Percentiles rank a stretch among this genome's conserved stretches.
Conservation (phyloP, 345 rosid genomes). For the Iberis pinnata region DNA sequence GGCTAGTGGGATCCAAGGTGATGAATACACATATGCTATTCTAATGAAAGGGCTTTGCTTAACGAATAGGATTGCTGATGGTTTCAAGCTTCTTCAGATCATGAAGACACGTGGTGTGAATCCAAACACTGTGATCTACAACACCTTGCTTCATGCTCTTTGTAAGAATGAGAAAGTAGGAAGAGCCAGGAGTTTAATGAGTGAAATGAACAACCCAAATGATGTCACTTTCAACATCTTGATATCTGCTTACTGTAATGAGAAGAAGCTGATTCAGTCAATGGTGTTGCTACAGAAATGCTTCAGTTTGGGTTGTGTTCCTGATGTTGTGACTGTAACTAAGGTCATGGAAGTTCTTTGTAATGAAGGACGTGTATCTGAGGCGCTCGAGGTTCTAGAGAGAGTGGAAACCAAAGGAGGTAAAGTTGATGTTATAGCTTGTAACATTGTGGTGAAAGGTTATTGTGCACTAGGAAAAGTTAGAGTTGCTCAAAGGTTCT, state of each 20-base stretch:
- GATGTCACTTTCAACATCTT: conserved; percentile 68
- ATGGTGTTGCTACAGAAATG: conserved; percentile 74
- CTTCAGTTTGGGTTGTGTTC: conserved; percentile 50
- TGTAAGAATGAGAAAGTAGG: conserved; percentile 76
- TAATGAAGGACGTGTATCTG: conserved; percentile 49
- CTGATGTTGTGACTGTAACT: conserved; percentile 60
- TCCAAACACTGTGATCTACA: conserved; percentile 64
- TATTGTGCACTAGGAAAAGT: conserved; percentile 56
- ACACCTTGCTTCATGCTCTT: conserved; percentile 62
- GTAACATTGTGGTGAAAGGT: conserved; percentile 66
- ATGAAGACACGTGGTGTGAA: conserved; percentile 45
- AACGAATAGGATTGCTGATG: conserved; percentile 76
- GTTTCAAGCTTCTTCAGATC: conserved; percentile 72
- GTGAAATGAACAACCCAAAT: conserved; percentile 58
- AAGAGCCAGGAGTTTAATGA: conserved; percentile 72
- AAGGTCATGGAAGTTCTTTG: conserved; percentile 67
- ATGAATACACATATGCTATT: conserved; percentile 76
- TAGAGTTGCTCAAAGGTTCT: conserved; percentile 46
- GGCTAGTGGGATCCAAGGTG: conserved; percentile 56
- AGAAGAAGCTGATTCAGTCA: conserved; percentile 57
- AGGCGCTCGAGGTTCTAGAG: conserved; percentile 64
- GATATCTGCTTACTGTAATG: conserved; percentile 69
- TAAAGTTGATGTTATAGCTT: conserved; percentile 52
- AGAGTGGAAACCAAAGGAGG: conserved; percentile 66
- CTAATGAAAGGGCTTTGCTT: conserved; percentile 89